Conservation (phyloP, 208 protist species). For the Angomonas deanei region DNA sequence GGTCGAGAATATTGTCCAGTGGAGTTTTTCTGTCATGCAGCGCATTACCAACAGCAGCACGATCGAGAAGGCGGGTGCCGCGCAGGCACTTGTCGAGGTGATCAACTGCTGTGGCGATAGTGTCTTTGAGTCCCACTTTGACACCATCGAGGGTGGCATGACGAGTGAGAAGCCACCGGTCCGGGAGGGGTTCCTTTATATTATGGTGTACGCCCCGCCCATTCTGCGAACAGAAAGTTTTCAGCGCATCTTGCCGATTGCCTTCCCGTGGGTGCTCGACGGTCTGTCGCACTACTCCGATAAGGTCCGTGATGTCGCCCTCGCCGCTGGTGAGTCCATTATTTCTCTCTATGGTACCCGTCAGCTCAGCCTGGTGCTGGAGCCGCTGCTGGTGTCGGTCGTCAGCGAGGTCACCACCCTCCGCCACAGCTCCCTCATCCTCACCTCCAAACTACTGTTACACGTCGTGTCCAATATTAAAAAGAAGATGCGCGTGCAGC, state of each 20-base stretch:
- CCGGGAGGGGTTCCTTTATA: constrained; percentile 89
- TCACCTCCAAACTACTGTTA: constrained; percentile 85
- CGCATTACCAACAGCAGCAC: constrained; percentile 42
- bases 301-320: constrained; percentile 80
- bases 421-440: constrained; percentile 86
- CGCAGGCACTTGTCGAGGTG: constrained; percentile 88
- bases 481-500: constrained; percentile 84
- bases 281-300: constrained; percentile 89
- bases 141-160: constrained; percentile 66
- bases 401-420: constrained; percentile 78
- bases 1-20: constrained; percentile 67
- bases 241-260: constrained; percentile 71
- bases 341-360: constrained; percentile 85
- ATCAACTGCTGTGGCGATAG: constrained; percentile 65
- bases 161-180: constrained; percentile 76
- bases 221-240: constrained; percentile 63
- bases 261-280: constrained; percentile 86
- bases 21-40: constrained; percentile 77
- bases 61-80: constrained; percentile 88
- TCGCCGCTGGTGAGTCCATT: constrained; percentile 86
- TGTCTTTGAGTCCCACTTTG: constrained; percentile 61
- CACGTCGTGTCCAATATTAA: constrained; percentile 81
- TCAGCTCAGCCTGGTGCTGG: constrained; percentile 76
- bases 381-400: constrained; percentile 74
- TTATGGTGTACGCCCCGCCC: constrained; percentile 89